Base-by-base conservation (phyloP, 192 early-diverging fungal species). In the Pilobolus umbonatus region DNA sequence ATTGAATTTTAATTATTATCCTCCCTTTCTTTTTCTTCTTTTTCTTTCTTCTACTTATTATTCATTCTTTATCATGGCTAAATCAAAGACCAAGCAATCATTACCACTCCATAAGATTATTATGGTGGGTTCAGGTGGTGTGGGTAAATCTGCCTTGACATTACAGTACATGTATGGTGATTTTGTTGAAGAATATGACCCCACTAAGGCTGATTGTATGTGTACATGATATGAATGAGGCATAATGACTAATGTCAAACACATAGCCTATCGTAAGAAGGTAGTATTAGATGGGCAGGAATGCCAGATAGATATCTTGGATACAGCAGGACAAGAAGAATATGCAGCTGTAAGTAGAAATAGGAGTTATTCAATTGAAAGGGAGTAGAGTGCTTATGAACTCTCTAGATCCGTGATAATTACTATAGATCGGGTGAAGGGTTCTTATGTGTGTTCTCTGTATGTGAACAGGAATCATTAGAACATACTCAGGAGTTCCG, bases 101-200 rank as follows among this genome's bases (percentile, higher is more conserved):
- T 73, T 87, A 38, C 89, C 88, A 8, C 80, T 91, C 47, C 91
- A 93, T 72, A 93, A 93, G 77, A 85, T 93, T 62, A 93, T 93
- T 61, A 92, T 92, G 92, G 90, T 94, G 28, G 92, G 92, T 26
- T 85, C 85, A 15, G 92, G 92, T 56, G 92, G 90, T 59, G 92
- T 94, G 10, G 92, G 92, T 31, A 94, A 94, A 69, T 90, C 88
- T 0, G 92, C 92, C 15, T 69, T 94, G 32, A 93, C 92, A 1
- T 73, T 94, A 28, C 88, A 93, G 71, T 92, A 87, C 79, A 87
- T 91, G 89, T 92, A 92, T 55, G 90, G 92, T 53, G 90, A 94
- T 74, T 94, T 94, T 75, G 87, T 91, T 46, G 90, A 94, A 74
- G 90, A 94, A 66, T 94, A 94, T 71, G 92, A 94, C 65, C 92